Base-by-base conservation (phyloP, 2,329 filamentous ascomycete species). In the Periconia sp. region DNA sequence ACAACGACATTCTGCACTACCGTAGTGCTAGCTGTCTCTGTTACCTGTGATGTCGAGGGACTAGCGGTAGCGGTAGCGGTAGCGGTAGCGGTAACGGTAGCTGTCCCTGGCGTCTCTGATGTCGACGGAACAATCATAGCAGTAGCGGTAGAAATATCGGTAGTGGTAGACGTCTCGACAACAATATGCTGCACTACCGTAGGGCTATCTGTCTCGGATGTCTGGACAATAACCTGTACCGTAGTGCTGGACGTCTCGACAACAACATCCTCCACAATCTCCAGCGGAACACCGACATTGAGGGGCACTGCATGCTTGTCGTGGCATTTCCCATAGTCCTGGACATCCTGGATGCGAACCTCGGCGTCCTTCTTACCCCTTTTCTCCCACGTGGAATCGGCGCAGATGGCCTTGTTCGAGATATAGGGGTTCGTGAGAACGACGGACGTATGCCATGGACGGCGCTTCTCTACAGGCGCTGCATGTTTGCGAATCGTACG, bases 331-430 rank as follows among this genome's bases (percentile, higher is more conserved):
- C 16, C 2, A 7, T 21, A 24, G 12, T 22, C 16, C 17, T 35
- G 34, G 19, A 40, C 18, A 18, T 52, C 34, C 19, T 57, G 46
- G 6, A 62, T 38, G 13, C 50, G 46, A 21, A 62, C 37, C 17
- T 55, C 53, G 3, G 30, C 17, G 2, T 46, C 23, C 4, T 13
- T 10, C 22, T 52, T 45, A 24, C 54, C 50, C 9, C 48, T 48
- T 26, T 56, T 53, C 40, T 60, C 52, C 59, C 59, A 63, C 32
- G 59, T 50, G 5, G 56, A 56, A 10, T 53, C 41, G 18, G 50
- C 52, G 22, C 59, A 62, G 12, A 55, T 25, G 0, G 16, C 12
- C 11, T 17, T 26, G 2, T 13, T 38, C 1, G 35, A 15, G 2
- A 37, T 12, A 26, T 43, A 61, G 4, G 59, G 59, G 13, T 58